Base-by-base conservation (phyloP, 139 green algal species). In the Microglena sp. region DNA sequence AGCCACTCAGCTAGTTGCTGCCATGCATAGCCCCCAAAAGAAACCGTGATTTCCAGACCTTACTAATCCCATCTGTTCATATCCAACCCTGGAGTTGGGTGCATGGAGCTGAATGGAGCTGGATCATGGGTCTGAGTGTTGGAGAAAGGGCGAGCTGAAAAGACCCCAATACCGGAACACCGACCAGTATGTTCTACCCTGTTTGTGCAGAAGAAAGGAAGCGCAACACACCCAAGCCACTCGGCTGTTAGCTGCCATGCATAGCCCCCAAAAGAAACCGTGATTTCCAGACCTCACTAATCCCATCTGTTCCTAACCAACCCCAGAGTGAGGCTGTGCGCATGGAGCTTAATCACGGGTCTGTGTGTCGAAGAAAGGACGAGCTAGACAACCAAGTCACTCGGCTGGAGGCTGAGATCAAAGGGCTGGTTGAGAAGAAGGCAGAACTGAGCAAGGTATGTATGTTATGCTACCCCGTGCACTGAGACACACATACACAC, bases 371-470 rank as follows among this genome's bases (percentile, higher is more conserved):
- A 21, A 24, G 45, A 5, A 59, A 58, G 27, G 61, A 68, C 21
- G 61, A 58, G n/a, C 61, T 68, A 8, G 61, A 68, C 26, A 3
- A 26, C 2, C 45, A 60, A 31, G 43, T 40, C 33, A 2, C 36
- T 35, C 61, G 29, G 28, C 44, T 68, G 15, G n/a, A 68, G 22
- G 36, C 32, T 5, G 44, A 68, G 26, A 6, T 31, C 3, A 43
- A 59, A 26, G 33, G 59, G 4, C 30, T 43, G 44, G 6, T 22
- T 2, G 44, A 15, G 2, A 18, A 53, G 18, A 56, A 43, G 24
- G 2, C 28, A 27, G 61, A 22, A 2, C 15, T 68, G 61, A 27
- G 22, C 40, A 68, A 68, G 40, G 61, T 56, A 21, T n/a, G n/a
- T n/a, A n/a, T n/a, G n/a, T n/a, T n/a, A n/a, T n/a, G n/a, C n/a